A percentile compares a stretch with the other conserved stretches of the same genome.
Evolutionary conservation across 495 filamentous ascomycete genomes (phyloP).

Genomic region (Penicillium roqueforti): DNA sequence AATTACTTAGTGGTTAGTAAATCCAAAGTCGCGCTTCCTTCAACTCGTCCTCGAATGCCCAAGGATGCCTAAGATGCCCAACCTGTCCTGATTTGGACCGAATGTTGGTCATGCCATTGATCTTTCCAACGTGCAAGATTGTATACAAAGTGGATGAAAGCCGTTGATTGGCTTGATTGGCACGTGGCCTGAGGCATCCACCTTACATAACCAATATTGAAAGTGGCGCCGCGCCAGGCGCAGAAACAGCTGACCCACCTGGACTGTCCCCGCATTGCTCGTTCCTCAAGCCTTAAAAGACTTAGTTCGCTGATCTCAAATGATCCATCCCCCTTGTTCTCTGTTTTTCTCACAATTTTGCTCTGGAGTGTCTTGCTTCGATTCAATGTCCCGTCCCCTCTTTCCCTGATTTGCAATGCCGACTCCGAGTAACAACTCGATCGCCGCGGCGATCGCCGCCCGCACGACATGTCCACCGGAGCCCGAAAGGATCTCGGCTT

Average conservation of each 20-base stretch:
- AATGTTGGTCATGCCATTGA: neutral
- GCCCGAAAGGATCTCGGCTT: conserved; percentile 37
- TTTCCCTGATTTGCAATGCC: conserved; percentile 51
- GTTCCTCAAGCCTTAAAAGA: conserved; percentile 13
- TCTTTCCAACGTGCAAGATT: neutral
- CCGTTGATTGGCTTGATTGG: neutral
- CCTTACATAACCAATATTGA: conserved; percentile 6
- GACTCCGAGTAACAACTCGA: conserved; percentile 53
- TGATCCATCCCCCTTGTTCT: conserved; percentile 15
- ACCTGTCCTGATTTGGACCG: neutral
- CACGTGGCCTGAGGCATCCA: neutral
- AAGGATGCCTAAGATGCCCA: neutral
- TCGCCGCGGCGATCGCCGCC: conserved; percentile 44
- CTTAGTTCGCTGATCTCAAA: conserved; percentile 15
- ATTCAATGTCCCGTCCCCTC: conserved; percentile 39
- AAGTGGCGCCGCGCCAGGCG: conserved; percentile 9
- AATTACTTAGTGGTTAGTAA: neutral
- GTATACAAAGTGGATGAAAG: neutral
- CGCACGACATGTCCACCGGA: conserved; percentile 57
- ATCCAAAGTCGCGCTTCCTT: neutral
- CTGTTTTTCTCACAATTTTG: conserved; percentile 12
- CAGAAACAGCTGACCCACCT: conserved; percentile 10
- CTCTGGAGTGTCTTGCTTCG: conserved; percentile 11
- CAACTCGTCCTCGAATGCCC: neutral
- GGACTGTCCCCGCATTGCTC: conserved; percentile 8